Conservation (phyloP, 2,329 filamentous ascomycete species). For the Hypoxylon sp. region DNA sequence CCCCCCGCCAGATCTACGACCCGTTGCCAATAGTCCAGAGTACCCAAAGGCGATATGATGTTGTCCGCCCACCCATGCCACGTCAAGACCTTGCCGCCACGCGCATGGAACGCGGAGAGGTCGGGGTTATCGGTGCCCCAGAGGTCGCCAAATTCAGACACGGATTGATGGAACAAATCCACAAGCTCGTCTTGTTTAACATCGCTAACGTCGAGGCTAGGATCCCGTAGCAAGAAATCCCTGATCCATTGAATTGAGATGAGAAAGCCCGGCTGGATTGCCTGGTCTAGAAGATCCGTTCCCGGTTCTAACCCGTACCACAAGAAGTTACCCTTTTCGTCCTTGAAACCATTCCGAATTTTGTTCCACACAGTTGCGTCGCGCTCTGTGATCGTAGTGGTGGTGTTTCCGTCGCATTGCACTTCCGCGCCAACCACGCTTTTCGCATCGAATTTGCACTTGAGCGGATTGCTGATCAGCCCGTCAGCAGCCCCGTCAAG, state of each 20-base stretch:
- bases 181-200: conserved; percentile 48
- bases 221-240: conserved; percentile 45
- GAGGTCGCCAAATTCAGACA: conserved; percentile 37
- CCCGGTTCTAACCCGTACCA: conserved; percentile 38
- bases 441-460: conserved; percentile 56
- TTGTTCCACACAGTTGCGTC: conserved; percentile 37
- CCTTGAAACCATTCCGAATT: conserved; percentile 38
- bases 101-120: conserved; percentile 46
- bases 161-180: conserved; percentile 38
- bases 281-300: conserved; percentile 15
- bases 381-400: conserved; percentile 50
- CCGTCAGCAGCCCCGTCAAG: conserved; percentile 61
- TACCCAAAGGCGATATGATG: conserved; percentile 50
- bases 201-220: conserved; percentile 46
- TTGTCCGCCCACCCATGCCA: conserved; percentile 58
- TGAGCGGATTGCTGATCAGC: conserved; percentile 59
- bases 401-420: conserved; percentile 44
- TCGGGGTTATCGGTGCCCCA: conserved; percentile 49
- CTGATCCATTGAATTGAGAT: conserved; percentile 41
- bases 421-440: conserved; percentile 52
- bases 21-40: conserved; percentile 51
- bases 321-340: conserved; percentile 32
- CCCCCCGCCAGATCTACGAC: conserved; percentile 41
- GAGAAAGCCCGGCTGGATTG: conserved; percentile 36
- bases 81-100: conserved; percentile 57